phyloP scores from a whole-genome alignment of 2,329 filamentous ascomycete species.

The Fonsecaea multimorphosa region DNA sequence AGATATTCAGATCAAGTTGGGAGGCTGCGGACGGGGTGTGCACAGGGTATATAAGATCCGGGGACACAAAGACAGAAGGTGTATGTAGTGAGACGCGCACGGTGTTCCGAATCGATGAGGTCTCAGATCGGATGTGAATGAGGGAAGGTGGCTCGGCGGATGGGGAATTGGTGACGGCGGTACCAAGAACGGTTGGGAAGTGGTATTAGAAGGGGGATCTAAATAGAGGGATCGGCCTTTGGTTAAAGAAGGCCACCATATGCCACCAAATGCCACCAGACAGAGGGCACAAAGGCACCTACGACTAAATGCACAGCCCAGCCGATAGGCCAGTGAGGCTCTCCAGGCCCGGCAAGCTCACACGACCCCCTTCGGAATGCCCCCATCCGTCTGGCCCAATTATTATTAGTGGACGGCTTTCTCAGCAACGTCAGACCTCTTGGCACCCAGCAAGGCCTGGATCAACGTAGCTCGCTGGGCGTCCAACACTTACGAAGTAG shows the following conservation, averaged over 20 bases:
- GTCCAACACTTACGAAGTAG: not conserved
- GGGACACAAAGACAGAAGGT: slow-evolving; percentile 13
- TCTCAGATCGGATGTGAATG: slow-evolving; percentile 12
- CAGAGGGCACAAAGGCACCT: not conserved
- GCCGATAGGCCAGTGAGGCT: not conserved
- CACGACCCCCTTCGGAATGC: not conserved
- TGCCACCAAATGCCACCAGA: too few relatives aligned
- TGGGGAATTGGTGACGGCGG: slow-evolving; percentile 6
- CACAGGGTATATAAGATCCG: slow-evolving; percentile 20
- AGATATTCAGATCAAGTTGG: slow-evolving; percentile 17
- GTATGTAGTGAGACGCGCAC: slow-evolving; percentile 17
- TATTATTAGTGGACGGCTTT: not conserved
- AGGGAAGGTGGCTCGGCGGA: slow-evolving; percentile 3
- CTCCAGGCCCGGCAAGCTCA: not conserved
- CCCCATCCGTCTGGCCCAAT: not conserved
- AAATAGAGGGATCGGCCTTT: not conserved
- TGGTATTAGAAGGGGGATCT: slow-evolving; percentile 4
- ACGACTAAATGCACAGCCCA: not conserved
- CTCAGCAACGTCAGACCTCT: not conserved
- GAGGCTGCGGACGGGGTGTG: slow-evolving; percentile 7
- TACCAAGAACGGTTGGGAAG: not conserved
- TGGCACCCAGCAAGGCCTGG: too few relatives aligned
- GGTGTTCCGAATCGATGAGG: slow-evolving; percentile 14
- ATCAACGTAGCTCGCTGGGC: not conserved
- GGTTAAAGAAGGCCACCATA: not conserved